Evolutionary conservation across 148 eudicot genomes (phyloP), one percentile per base, ranked within the genome.

Genomic region (Fallopia convolvulus): DNA sequence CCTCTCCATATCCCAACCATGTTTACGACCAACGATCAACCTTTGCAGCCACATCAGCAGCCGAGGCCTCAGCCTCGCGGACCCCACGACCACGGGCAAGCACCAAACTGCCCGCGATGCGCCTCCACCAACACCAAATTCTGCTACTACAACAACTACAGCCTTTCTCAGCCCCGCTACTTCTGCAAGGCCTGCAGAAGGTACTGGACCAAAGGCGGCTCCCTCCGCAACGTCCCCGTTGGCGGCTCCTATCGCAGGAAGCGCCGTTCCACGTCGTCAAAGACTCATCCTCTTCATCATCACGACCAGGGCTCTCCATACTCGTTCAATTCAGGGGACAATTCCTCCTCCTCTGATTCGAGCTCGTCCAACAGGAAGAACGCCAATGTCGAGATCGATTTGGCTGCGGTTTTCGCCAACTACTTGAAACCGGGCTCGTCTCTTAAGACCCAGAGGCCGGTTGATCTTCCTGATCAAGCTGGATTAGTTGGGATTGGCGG

Each of bases 331-430:
- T 48, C 50, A 48, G 50, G 15, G 50, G 50, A 48, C 2, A 1
- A 48, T 13, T 48, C 50, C 50, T 55, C 61, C 6, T 53, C 56
- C 8, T 68, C 79, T 0, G 76, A 66, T 21, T 82, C 81, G 52
- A 26, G 26, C 15, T 65, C 75, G 17, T 60, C 81, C 11, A 70
- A 63, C 18, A 77, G 77, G 42, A 70, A 85, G 3, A 75, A 42
- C 0, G 0, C 50, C 17, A 82, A 81, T 32, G 56, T 83, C 2
- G 82, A 87, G 40, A 93, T 93, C 52, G 94, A 93, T 80, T 48
- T 93, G 73, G 98, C 98, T 0, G 94, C 84, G 0, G 97, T 93
- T 56, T 93, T 91, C 41, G 94, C 97, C 68, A 89, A 83, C 79
- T 93, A 79, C 71, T 73, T 93, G 84, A 89, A 84, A 47, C 87